Base-by-base conservation (phyloP, 306 rosid species). In the Begonia peltatifolia region DNA sequence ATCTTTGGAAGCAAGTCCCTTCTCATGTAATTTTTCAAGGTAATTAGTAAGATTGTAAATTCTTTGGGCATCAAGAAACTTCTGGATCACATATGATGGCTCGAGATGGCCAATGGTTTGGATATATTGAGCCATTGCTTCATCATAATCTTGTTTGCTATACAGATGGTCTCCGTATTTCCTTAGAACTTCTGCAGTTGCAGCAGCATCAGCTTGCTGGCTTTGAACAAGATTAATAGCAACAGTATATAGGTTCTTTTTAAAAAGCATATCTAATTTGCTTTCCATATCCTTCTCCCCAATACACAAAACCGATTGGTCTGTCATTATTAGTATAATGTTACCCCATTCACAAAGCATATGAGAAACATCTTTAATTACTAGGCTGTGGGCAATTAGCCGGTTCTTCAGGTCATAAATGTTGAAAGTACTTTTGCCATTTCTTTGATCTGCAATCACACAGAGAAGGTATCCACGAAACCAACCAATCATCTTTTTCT, bases 221-320 rank as follows among this genome's bases (percentile, higher is more conserved):
- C 94, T 85, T 65, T 90, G 95, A 48, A 90, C 99, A 73, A 90
- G 85, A 74, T 86, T 86, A 56, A 90, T 90, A 51, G 95, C 99
- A 10, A 86, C 95, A 4, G 92, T 73, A 69, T 90, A 90, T 41
- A 90, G 72, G 63, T 90, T 90, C 72, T 90, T 90, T 83, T 86
- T 90, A 70, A 90, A 90, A 8, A 90, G 75, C 99, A 90, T 83
- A 64, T 90, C 99, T 74, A 90, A 70, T 71, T 90, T 90, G 84
- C 95, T 90, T 84, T 90, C 99, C 99, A 90, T 90, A 73, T 90
- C 99, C 69, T 90, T 90, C 76, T 90, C 99, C 62, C 95, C 94
- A 54, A 86, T 71, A 68, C 95, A 90, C 50, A 86, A 75, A 67
- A 84, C 85, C 23, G 99, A 78, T 49, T 83, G 87, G 68, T 90